Evolutionary conservation across 345 rosid genomes (phyloP).

Genomic region (Brassica cretica): DNA sequence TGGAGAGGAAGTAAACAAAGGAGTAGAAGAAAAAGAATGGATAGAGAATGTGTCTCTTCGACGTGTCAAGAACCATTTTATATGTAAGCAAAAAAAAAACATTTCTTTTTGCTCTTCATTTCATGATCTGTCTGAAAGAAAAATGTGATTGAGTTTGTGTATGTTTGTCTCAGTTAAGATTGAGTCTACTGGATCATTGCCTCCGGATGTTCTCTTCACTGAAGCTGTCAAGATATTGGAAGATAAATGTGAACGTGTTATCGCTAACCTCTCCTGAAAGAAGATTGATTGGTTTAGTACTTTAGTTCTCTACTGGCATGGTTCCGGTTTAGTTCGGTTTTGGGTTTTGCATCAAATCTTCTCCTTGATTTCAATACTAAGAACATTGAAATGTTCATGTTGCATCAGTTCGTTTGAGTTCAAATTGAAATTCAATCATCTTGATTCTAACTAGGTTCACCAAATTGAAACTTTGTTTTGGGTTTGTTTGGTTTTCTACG

Average conservation of each 20-base stretch:
- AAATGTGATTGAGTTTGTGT: neutral
- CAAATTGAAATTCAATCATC: too few species aligned
- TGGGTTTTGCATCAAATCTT: neutral
- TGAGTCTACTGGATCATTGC: slow-evolving; percentile 83
- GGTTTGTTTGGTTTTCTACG: too few species aligned
- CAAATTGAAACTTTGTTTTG: too few species aligned
- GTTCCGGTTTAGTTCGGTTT: slow-evolving; percentile 11
- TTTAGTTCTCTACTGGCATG: neutral
- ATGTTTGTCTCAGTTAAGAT: slow-evolving; percentile 54
- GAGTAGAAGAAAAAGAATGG: neutral
- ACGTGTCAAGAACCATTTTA: slow-evolving; percentile 80
- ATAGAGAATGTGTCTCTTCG: slow-evolving; percentile 54
- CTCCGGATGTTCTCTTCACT: slow-evolving; percentile 76
- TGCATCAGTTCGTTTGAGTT: too few species aligned
- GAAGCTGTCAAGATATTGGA: slow-evolving; percentile 94
- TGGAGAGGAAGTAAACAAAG: neutral
- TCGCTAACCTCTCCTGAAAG: slow-evolving; percentile 54
- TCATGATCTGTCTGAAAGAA: neutral
- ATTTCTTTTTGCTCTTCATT: neutral
- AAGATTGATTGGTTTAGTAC: neutral
- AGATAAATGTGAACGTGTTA: slow-evolving; percentile 73
- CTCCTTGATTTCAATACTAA: neutral
- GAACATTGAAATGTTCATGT: neutral
- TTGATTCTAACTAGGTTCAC: too few species aligned
- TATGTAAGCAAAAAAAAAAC: slow-evolving; percentile 55